These are phyloP conservation scores for Heliosperma pusillum DNA, from an alignment of 148 eudicot genomes.

Conservation along the genomic window DNA sequence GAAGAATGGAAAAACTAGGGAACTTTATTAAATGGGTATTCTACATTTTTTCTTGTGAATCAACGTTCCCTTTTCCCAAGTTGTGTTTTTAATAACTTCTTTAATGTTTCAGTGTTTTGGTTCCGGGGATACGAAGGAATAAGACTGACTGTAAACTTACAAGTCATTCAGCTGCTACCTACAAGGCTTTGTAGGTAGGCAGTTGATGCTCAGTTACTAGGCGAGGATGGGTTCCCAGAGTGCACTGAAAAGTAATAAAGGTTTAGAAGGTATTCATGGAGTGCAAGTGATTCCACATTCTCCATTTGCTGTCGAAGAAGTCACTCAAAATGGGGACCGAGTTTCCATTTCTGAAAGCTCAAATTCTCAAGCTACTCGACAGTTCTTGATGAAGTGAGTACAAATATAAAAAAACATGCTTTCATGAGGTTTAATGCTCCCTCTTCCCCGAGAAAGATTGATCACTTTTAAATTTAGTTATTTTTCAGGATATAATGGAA, in stretches of 20 bases:
- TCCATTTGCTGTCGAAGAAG: constrained; percentile 70
- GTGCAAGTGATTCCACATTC: constrained; percentile 72
- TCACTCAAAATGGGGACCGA: constrained; percentile 46
- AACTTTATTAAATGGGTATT: neutral
- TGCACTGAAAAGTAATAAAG: constrained; percentile 42
- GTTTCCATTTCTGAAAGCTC: constrained; percentile 31
- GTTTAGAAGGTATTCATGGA: constrained; percentile 77
- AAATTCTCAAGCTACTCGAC: constrained; percentile 30
- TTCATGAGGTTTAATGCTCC: neutral
- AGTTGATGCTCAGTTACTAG: constrained; percentile 50
- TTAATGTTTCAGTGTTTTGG: neutral
- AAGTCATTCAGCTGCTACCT: constrained; percentile 27
- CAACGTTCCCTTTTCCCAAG: constrained; percentile 3
- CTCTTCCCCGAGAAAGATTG: neutral
- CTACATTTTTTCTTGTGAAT: neutral
- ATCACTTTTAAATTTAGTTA: neutral
- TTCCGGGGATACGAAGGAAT: neutral
- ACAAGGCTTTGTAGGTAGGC: constrained; percentile 51
- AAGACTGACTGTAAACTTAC: neutral
- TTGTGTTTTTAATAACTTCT: neutral
- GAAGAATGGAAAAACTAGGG: neutral
- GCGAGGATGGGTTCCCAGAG: constrained; percentile 57
- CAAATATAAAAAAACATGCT: neutral
- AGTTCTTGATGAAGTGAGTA: constrained; percentile 56
- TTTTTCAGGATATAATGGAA: neutral